Evolutionary conservation across 2,329 filamentous ascomycete species (phyloP).

Genomic region (Macrophomina tecta): DNA sequence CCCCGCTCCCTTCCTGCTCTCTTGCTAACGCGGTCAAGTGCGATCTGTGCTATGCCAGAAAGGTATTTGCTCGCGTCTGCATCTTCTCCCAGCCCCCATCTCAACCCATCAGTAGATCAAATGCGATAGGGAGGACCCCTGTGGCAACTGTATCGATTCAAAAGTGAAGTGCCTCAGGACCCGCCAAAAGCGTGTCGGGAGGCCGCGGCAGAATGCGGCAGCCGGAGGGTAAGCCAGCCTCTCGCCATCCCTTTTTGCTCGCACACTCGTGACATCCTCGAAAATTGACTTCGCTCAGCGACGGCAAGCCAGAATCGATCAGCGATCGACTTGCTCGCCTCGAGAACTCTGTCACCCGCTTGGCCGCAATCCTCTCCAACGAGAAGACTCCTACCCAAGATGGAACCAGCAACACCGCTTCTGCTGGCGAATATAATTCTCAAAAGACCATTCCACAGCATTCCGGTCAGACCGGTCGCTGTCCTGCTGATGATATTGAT

Average conservation of each 20-base stretch:
- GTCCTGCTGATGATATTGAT: neutral
- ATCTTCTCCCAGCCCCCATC: neutral
- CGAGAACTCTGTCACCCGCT: conserved; percentile 20
- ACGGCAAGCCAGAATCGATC: conserved; percentile 25
- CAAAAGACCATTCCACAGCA: neutral
- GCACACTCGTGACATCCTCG: too few relatives aligned
- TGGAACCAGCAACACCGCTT: neutral
- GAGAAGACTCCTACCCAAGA: neutral
- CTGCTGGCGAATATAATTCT: neutral
- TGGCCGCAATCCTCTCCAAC: conserved; percentile 12
- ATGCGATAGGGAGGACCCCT: conserved; percentile 44
- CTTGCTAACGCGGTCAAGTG: neutral
- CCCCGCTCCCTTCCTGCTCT: too few relatives aligned
- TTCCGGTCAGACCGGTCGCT: neutral
- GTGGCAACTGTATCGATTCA: conserved; percentile 37
- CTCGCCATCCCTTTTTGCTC: neutral
- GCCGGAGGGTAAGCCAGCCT: conserved; percentile 4
- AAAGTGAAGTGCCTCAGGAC: conserved; percentile 41
- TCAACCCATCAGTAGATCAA: conserved; percentile 37
- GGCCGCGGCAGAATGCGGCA: conserved; percentile 16
- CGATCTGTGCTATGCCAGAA: conserved; percentile 25
- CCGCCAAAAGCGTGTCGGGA: conserved; percentile 25
- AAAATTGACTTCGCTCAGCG: conserved; percentile 1
- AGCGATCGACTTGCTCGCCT: conserved; percentile 14
- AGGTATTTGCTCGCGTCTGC: conserved; percentile 3